Conservation (phyloP, 1,284 basidiomycete genomes). For the Amylostereum chailletii region DNA sequence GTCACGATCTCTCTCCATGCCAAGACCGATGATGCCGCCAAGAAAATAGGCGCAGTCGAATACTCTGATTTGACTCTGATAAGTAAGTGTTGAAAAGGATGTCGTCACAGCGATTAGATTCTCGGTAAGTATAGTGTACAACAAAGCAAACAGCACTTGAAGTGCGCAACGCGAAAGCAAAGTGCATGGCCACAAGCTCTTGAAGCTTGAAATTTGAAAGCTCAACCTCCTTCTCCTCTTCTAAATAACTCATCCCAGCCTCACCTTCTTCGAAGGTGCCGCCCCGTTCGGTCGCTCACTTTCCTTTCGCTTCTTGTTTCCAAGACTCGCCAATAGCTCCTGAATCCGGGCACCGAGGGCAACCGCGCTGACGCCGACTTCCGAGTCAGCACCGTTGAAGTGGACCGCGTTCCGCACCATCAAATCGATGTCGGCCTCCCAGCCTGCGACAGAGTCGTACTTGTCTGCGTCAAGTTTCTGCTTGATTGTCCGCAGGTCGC, state of each 20-base stretch:
- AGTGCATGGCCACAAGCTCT: background rate
- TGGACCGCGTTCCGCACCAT: slow-evolving; percentile 82
- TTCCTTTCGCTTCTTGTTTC: slow-evolving; percentile 57
- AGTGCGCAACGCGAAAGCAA: background rate
- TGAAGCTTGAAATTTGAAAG: background rate
- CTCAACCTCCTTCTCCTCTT: background rate
- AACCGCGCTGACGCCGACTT: slow-evolving; percentile 60
- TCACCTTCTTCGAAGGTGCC: slow-evolving; percentile 62
- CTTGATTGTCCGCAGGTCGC: slow-evolving; percentile 82
- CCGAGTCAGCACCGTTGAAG: slow-evolving; percentile 79
- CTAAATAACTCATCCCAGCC: slow-evolving; percentile 25
- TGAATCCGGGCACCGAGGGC: slow-evolving; percentile 39
- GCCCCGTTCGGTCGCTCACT: slow-evolving; percentile 45
- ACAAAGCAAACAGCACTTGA: background rate
- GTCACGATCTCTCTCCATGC: no score
- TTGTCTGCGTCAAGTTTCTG: slow-evolving; percentile 77
- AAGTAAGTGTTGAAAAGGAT: no score
- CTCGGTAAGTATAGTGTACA: background rate
- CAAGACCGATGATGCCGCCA: no score
- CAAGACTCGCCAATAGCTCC: slow-evolving; percentile 39
- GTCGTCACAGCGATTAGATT: no score
- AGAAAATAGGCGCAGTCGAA: no score
- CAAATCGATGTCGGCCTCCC: slow-evolving; percentile 76
- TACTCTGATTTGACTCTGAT: no score
- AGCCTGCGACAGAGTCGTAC: slow-evolving; percentile 69